A percentile compares a stretch with the other conserved stretches of the same genome.
phyloP scores from a whole-genome alignment of 106 monocot genomes.

The Allium fistulosum region DNA sequence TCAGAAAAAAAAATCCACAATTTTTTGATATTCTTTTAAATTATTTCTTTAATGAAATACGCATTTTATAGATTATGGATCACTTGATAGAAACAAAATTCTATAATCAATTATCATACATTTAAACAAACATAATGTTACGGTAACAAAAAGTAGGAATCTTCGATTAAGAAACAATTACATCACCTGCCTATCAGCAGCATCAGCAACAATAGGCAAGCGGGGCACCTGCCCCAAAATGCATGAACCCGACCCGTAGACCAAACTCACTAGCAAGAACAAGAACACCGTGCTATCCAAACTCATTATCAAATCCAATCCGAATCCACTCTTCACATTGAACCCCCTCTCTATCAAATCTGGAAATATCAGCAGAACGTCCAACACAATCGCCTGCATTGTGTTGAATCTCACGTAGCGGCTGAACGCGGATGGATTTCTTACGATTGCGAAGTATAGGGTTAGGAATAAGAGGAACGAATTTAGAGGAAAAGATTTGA shows the following conservation, averaged over 20 bases:
- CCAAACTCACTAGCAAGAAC: conserved; percentile 54
- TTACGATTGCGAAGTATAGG: conserved; percentile 90
- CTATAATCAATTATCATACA: no score
- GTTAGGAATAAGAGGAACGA: conserved; percentile 73
- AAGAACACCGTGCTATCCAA: conserved; percentile 85
- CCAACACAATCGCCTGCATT: conserved; percentile 94
- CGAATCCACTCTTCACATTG: conserved; percentile 37
- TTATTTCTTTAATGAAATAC: no score
- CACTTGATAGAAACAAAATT: no score
- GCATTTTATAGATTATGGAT: no score
- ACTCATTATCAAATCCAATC: conserved; percentile 62
- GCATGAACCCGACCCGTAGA: conserved; percentile 71
- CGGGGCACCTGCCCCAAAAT: conserved; percentile 64
- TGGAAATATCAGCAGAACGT: conserved; percentile 92
- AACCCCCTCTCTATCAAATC: conserved; percentile 72
- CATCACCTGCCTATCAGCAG: conserved; percentile 85
- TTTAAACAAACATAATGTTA: no score
- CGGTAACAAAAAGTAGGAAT: no score
- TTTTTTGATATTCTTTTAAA: no score
- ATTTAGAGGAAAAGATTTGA: conserved; percentile 67
- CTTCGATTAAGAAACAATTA: conserved; percentile 16
- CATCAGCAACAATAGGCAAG: conserved; percentile 84
- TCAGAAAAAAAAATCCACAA: no score
- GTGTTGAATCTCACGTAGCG: conserved; percentile 95
- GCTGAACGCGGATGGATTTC: conserved; percentile 69